Percentiles rank a stretch among this genome's conserved stretches.
Evolutionary conservation across 2,329 filamentous ascomycete species (phyloP).

Genomic region (Daldinia sp.): DNA sequence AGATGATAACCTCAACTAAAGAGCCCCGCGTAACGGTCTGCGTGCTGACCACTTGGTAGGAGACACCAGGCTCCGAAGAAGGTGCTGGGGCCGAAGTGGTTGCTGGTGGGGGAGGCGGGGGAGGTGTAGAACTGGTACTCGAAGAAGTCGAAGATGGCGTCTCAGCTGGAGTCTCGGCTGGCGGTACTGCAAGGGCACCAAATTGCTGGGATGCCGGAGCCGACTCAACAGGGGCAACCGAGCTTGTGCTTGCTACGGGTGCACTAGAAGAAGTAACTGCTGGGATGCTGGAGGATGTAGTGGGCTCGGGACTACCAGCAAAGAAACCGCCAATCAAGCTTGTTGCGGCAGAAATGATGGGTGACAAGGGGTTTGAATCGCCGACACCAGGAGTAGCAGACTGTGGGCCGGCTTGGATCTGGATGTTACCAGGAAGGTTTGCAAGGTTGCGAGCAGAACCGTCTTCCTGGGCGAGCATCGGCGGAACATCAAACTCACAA

Average conservation of each 20-base stretch:
- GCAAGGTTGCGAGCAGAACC: conserved; percentile 52
- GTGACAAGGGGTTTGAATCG: conserved; percentile 6
- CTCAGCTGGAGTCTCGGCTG: background rate
- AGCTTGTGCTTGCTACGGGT: conserved; percentile 34
- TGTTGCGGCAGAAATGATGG: conserved; percentile 35
- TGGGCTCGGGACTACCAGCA: conserved; percentile 32
- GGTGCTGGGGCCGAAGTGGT: conserved; percentile 49
- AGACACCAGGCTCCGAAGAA: conserved; percentile 52
- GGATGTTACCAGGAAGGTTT: conserved; percentile 74
- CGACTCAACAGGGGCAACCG: background rate
- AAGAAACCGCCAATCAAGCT: conserved; percentile 40
- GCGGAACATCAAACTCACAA: conserved; percentile 74
- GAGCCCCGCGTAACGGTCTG: conserved; percentile 64
- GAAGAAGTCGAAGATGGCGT: conserved; percentile 26
- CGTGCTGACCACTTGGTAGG: conserved; percentile 62
- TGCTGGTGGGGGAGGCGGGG: conserved; percentile 32
- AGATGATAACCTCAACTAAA: conserved; percentile 67
- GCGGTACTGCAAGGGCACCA: conserved; percentile 31
- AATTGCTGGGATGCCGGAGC: conserved; percentile 13
- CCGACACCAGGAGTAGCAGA: conserved; percentile 42
- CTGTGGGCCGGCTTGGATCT: conserved; percentile 55
- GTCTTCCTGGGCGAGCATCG: conserved; percentile 68
- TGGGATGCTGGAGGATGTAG: conserved; percentile 40
- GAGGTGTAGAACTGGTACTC: conserved; percentile 37
- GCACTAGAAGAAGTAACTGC: conserved; percentile 47